Conservation (phyloP, 2,329 filamentous ascomycete species). For the Colletotrichum tanaceti region DNA sequence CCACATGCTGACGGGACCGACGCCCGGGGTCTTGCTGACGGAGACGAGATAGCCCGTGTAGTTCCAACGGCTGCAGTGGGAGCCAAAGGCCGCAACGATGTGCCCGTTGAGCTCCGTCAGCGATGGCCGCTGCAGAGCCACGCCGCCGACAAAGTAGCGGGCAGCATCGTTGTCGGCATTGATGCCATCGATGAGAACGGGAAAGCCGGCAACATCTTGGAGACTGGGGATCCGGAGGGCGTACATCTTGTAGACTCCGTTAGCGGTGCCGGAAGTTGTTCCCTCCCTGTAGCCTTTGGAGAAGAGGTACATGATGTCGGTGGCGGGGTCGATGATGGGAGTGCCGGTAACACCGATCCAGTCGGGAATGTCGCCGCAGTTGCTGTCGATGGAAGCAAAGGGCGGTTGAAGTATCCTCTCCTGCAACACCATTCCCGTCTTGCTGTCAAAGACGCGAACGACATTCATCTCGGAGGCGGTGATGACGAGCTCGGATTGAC, state of each 20-base stretch:
- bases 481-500: slow-evolving; percentile 51
- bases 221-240: slow-evolving; percentile 54
- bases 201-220: slow-evolving; percentile 53
- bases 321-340: slow-evolving; percentile 51
- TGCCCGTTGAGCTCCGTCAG: slow-evolving; percentile 50
- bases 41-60: slow-evolving; percentile 51
- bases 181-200: slow-evolving; percentile 57
- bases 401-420: slow-evolving; percentile 53
- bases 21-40: slow-evolving; percentile 47
- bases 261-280: slow-evolving; percentile 45
- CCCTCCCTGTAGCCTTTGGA: slow-evolving; percentile 50
- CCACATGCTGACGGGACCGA: slow-evolving; percentile 48
- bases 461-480: slow-evolving; percentile 54
- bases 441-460: slow-evolving; percentile 54
- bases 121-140: slow-evolving; percentile 57
- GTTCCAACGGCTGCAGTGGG: slow-evolving; percentile 61
- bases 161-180: slow-evolving; percentile 58
- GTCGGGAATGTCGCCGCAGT: slow-evolving; percentile 55
- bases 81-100: slow-evolving; percentile 60
- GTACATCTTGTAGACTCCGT: slow-evolving; percentile 55
- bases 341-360: slow-evolving; percentile 53
- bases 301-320: slow-evolving; percentile 52
- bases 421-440: slow-evolving; percentile 53
- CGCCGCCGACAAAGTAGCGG: slow-evolving; percentile 59
- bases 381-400: slow-evolving; percentile 52